Conservation (phyloP, 2,329 filamentous ascomycete species). For the Colletotrichum theobromicola region DNA sequence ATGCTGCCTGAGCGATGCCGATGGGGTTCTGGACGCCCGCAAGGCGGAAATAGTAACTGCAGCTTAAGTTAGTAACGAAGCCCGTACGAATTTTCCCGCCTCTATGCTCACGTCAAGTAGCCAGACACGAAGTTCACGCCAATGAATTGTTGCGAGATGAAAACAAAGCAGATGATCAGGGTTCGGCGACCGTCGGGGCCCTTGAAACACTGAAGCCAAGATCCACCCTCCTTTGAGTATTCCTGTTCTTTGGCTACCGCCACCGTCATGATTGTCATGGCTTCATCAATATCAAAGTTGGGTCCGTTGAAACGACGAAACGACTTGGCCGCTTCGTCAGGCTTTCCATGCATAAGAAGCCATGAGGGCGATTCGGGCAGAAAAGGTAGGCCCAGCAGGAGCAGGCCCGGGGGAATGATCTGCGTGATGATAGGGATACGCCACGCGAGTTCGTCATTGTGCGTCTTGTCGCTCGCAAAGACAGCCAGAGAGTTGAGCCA, state of each 20-base stretch:
- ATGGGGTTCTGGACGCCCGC: conserved; percentile 32
- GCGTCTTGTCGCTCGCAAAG: conserved; percentile 2
- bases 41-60: conserved; percentile 29
- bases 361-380: conserved; percentile 25
- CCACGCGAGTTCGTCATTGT: conserved; percentile 30
- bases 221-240: conserved; percentile 21
- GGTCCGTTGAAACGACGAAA: conserved; percentile 30
- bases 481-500: conserved; percentile 21
- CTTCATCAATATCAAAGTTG: conserved; percentile 27
- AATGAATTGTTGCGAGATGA: conserved; percentile 32
- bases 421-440: conserved; percentile 34
- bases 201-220: conserved; percentile 31
- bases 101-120: conserved; percentile 26
- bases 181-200: conserved; percentile 32
- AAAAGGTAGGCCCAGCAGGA: conserved; percentile 26
- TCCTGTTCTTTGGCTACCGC: conserved; percentile 28
- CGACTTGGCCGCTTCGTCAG: conserved; percentile 22
- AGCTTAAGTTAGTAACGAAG: conserved; percentile 30
- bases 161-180: conserved; percentile 33
- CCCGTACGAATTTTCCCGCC: conserved; percentile 47
- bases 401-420: conserved; percentile 28
- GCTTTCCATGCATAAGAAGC: conserved; percentile 22
- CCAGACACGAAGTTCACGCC: conserved; percentile 33
- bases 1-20: conserved; percentile 31
- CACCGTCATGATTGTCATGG: conserved; percentile 23